These are phyloP conservation scores for Adansonia rubrostipa DNA, from an alignment of 441 rosid species.

Conservation along the genomic window DNA sequence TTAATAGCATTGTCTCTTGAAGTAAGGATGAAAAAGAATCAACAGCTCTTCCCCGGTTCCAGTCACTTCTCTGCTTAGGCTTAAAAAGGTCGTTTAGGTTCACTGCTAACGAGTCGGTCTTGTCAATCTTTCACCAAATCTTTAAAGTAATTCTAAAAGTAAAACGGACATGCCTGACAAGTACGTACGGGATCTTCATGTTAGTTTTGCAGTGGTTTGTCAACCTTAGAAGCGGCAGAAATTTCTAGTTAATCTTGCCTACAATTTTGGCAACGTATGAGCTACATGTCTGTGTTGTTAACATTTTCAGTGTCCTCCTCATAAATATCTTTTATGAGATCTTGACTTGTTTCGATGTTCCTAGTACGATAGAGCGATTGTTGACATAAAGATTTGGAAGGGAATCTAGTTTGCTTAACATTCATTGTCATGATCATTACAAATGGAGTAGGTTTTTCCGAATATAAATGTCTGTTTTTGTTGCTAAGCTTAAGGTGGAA, in stretches of 20 bases:
- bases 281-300: not conserved
- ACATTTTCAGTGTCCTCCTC: not conserved
- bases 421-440: not conserved
- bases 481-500: not conserved
- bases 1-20: not conserved
- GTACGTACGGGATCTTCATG: not conserved
- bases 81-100: not conserved
- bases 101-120: not conserved
- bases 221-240: not conserved
- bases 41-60: no score
- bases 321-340: not conserved
- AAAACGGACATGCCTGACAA: not conserved
- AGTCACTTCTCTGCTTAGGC: no score
- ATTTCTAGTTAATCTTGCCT: not conserved
- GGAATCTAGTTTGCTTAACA: not conserved
- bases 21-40: not conserved
- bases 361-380: no score
- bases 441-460: not conserved
- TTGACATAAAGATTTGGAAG: not conserved
- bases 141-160: not conserved
- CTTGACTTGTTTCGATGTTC: not conserved
- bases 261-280: not conserved
- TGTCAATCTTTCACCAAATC: not conserved
- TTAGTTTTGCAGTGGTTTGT: not conserved
- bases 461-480: not conserved